Base-by-base conservation (phyloP, 129 eudicot genomes). In the Lonicera japonica region DNA sequence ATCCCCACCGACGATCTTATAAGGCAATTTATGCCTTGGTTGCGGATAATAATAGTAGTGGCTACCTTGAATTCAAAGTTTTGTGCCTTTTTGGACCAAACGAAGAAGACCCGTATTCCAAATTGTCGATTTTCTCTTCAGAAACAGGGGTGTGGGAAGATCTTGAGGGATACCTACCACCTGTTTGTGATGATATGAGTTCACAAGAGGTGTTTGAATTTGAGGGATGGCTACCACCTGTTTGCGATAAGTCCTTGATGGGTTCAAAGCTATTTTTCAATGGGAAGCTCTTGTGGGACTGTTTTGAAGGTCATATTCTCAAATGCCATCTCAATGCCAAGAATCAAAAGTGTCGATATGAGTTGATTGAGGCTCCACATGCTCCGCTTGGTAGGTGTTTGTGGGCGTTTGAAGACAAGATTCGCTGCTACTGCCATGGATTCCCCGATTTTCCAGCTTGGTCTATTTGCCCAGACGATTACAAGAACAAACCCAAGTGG, bases 321-420 rank as follows among this genome's bases (percentile, higher is more conserved):
- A 20, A n/a, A 8, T 58, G 63, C 19, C 63, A 58, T 36, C 9
- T 58, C 15, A 58, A 58, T 16, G 11, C 17, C 21, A 58, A 25
- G 63, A 29, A 58, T 4, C 18, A 16, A 1, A 12, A 58, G 3
- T 8, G 15, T 8, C 11, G 63, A 11, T 58, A 18, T 6, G 22
- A 58, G n/a, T 36, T 58, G 16, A 25, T 34, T 16, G 22, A 58
- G 22, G 63, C 63, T 29, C 46, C 63, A 24, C 40, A 5, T 25
- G 46, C 63, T 16, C 46, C 46, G 10, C 63, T 58, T 10, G 63
- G 63, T 24, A 58, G 63, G 22, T 58, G 46, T 58, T 58, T 58
- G 46, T 58, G 47, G 63, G 18, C n/a, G 34, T 29, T 3, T 9
- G 21, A 15, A 12, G 47, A 58, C 18, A 58, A 58, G 21, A 41